Evolutionary conservation across 2,329 filamentous ascomycete species (phyloP), one percentile per base, ranked within the genome.

Genomic region (Hirsutella rhossiliensis): DNA sequence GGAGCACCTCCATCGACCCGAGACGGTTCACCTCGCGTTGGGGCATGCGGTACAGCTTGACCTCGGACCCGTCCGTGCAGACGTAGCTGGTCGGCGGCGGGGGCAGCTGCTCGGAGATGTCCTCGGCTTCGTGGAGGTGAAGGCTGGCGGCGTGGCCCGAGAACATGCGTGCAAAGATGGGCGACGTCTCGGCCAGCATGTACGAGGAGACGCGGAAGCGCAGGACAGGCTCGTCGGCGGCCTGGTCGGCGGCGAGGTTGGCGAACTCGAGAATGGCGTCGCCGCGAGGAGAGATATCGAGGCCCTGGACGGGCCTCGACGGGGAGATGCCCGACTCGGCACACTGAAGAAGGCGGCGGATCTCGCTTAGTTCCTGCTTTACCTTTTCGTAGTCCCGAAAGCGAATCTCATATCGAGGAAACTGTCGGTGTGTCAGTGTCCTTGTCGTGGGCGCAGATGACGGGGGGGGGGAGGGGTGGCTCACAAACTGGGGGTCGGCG

Each of bases 221-320:
- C 11, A 71, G 50, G 1, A 67, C 63, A 0, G 70, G 68, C 40
- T 64, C 60, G 11, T 49, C 49, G 18, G 49, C 46, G 1, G 48
- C 51, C 18, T 54, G 48, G 15, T 66, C 62, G 8, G 56, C 55
- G 1, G 52, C 56, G 1, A 56, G 51, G 47, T 75, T 73, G 43
- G 66, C 61, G 47, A 76, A 76, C 47, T 76, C 73, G 29, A 76
- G 61, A 23, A 76, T 63, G 3, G 64, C 64, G 47, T 76, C 71
- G 7, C 73, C 72, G 3, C 60, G 60, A 2, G 61, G 60, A 0
- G 66, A 61, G 42, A 76, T 69, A 31, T 58, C 53, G 37, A 61
- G 63, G 43, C 75, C 71, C 15, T 62, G 56, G 9, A 71, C 58
- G 0, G 53, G 54, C 40, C 65, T 58, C 15, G 61, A 62, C 2